A percentile compares a stretch with the other conserved stretches of the same genome.
phyloP scores from a whole-genome alignment of 31 red algal genomes.

The Odonthalia washingtoniensis region DNA sequence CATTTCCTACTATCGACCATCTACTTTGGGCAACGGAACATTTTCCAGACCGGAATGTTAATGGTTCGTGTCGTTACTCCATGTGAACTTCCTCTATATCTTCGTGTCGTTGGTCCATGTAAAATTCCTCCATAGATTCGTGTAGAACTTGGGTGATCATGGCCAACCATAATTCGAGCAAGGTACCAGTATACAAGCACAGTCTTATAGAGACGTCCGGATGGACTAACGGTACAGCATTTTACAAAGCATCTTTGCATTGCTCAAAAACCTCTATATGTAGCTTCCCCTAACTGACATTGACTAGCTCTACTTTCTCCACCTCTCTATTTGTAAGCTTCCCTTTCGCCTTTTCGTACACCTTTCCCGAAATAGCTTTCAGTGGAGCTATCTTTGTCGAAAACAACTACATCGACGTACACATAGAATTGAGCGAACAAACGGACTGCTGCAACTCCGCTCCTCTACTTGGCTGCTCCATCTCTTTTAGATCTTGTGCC shows the following conservation, averaged over 20 bases:
- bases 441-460: conserved; percentile 24
- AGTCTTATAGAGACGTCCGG: conserved; percentile 13
- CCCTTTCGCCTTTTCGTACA: neutral
- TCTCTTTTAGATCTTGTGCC: neutral
- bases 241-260: neutral
- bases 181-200: conserved; percentile 41
- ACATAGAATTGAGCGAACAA: conserved; percentile 8
- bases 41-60: conserved; percentile 27
- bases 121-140: neutral
- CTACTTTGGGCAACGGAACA: neutral
- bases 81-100: too few species aligned
- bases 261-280: conserved; percentile 14
- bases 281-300: neutral
- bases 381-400: neutral
- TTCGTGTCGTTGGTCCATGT: too few species aligned
- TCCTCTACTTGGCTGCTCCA: conserved; percentile 18
- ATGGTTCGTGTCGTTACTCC: neutral
- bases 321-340: conserved; percentile 21
- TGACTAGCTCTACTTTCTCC: neutral
- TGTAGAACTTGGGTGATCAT: conserved; percentile 17
- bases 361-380: conserved; percentile 7
- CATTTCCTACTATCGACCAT: too few species aligned
- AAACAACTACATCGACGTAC: neutral
- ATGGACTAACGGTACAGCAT: conserved; percentile 19
- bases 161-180: neutral